Percentiles rank a stretch among this genome's conserved stretches.
phyloP scores from a whole-genome alignment of 148 eudicot genomes.

The Pouteria glomerata region DNA sequence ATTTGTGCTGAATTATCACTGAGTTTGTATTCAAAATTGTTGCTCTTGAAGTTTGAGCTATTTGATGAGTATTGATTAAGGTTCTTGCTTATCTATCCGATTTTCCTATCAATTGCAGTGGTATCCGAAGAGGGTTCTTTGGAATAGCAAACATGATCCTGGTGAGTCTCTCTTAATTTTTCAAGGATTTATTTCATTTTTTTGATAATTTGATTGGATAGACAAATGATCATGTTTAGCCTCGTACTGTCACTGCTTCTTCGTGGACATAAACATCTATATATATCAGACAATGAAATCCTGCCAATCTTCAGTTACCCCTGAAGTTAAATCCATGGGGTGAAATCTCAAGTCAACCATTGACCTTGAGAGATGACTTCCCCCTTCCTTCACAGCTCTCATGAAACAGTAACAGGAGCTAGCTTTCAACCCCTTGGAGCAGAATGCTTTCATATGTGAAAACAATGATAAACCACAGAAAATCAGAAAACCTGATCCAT shows the following conservation, averaged over 20 bases:
- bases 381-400: background rate
- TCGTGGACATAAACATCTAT: no score
- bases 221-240: background rate
- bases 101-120: slow-evolving; percentile 28
- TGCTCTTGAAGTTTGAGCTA: slow-evolving; percentile 4
- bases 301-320: background rate
- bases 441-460: background rate
- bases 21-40: background rate
- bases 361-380: background rate
- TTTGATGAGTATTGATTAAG: slow-evolving; percentile 6
- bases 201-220: slow-evolving; percentile 3
- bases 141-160: slow-evolving; percentile 37
- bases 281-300: no score
- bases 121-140: slow-evolving; percentile 47
- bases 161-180: slow-evolving; percentile 31
- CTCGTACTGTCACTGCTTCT: no score
- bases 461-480: background rate
- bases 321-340: background rate
- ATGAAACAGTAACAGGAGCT: background rate
- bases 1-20: no score
- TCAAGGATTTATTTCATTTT: background rate
- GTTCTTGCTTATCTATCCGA: background rate
- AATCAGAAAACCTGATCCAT: background rate
- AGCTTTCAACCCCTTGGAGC: background rate
- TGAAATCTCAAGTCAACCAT: background rate